Base-by-base conservation (phyloP, 2,329 filamentous ascomycete species). In the Boeremia exigua region DNA sequence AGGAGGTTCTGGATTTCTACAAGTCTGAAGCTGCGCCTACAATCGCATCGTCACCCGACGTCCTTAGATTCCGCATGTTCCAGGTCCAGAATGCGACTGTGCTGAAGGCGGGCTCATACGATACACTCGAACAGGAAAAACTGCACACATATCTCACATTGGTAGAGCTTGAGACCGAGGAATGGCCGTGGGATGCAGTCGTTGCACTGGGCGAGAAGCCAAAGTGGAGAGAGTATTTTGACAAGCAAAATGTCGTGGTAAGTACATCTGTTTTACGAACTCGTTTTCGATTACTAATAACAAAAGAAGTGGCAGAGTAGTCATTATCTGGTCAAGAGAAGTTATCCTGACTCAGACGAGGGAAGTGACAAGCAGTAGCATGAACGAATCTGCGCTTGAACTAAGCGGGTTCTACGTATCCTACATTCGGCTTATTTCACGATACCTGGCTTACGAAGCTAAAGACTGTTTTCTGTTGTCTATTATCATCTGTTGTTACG, bases 111-210 rank as follows among this genome's bases (percentile, higher is more conserved):
- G 44, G n/a, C 8, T 59, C 53, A 3, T 50, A 56, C 11, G 45
- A 49, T 10, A 59, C 54, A 1, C 40, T 59, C 4, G 42, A 54
- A 7, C 42, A 48, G 37, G 17, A 40, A 4, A 54, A 36, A 1
- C 8, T 54, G 37, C 37, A 57, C 14, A 60, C 40, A 1, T 60
- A 57, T 32, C 43, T 60, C 1, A 54, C 58, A 2, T 5, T 60
- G 4, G 50, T 32, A 8, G 58, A 60, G 43, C 43, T 57, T 5
- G 49, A 50, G 32, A 19, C 14, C 12, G 58, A 60, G 10, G 58
- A 60, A 10, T 60, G 58, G 58, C 58, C 58, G 11, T 60, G 58
- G 58, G 54, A 54, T 34, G 49, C 48, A 4, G 54, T 60, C 12
- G 30, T 60, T 6, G 50, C 38, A 3, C 28, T 60, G 15, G 58